These are phyloP conservation scores for Lupinus albus DNA, from an alignment of 306 rosid species.

Conservation along the genomic window DNA sequence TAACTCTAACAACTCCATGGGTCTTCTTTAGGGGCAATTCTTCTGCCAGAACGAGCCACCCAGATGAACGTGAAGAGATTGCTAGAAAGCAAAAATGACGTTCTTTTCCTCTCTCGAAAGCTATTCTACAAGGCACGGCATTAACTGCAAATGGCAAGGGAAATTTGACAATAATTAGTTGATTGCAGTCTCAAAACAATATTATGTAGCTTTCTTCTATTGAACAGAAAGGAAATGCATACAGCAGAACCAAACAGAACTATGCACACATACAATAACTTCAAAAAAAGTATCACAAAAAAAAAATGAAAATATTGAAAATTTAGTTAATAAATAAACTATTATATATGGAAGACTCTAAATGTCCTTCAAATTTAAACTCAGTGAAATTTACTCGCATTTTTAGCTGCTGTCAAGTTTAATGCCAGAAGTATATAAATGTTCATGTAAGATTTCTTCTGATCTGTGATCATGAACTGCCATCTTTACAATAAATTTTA, in stretches of 20 bases:
- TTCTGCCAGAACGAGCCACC: conserved; percentile 87
- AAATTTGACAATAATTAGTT: conserved; percentile 28
- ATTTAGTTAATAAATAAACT: conserved; percentile 3
- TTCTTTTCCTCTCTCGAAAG: conserved; percentile 90
- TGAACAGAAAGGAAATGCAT: conserved; percentile 25
- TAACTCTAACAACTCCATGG: conserved; percentile 68
- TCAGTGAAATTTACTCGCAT: conserved; percentile 21
- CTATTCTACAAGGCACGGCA: conserved; percentile 87
- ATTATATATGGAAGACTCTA: background rate
- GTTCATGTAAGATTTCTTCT: conserved; percentile 7
- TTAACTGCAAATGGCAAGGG: conserved; percentile 57
- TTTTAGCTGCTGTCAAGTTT: conserved; percentile 22
- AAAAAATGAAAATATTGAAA: background rate
- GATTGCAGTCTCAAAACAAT: background rate
- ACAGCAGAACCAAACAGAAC: conserved; percentile 5
- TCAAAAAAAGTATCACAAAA: background rate
- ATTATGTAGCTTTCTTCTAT: conserved; percentile 11
- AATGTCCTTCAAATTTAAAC: conserved; percentile 26
- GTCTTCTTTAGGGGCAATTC: conserved; percentile 68
- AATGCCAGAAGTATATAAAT: conserved; percentile 26
- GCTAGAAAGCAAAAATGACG: conserved; percentile 73
- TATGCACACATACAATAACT: background rate
- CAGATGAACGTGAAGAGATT: conserved; percentile 68
- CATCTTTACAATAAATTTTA: conserved; percentile 11
- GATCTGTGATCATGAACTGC: background rate